Conservation (phyloP, 1,284 basidiomycete species). For the Cryptococcus wingfieldii region DNA sequence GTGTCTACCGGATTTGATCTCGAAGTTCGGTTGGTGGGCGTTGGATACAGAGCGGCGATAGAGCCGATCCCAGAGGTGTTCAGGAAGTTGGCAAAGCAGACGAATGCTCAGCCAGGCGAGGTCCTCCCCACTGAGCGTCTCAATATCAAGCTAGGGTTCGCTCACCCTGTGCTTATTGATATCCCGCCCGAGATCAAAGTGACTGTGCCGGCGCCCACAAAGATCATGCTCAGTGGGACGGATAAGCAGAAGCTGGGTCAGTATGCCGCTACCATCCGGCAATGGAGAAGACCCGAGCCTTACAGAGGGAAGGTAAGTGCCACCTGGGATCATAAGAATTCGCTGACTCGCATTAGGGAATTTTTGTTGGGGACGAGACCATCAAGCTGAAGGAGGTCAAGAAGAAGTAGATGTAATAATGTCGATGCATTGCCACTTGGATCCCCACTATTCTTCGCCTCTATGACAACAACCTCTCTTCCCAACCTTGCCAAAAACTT, state of each 20-base stretch:
- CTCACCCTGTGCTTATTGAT: conserved; percentile 77
- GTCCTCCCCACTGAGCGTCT: conserved; percentile 49
- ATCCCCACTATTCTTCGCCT: no score
- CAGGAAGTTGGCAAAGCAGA: conserved; percentile 31
- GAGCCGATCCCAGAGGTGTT: conserved; percentile 69
- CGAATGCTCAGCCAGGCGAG: conserved; percentile 25
- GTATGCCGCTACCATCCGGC: conserved; percentile 81
- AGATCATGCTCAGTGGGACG: conserved; percentile 53
- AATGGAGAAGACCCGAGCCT: conserved; percentile 85
- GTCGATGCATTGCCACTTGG: conserved; percentile 12
- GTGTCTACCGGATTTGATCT: conserved; percentile 83
- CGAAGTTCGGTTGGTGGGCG: conserved; percentile 83
- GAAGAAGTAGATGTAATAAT: conserved; percentile 69
- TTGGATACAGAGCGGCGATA: conserved; percentile 84
- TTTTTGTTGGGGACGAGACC: conserved; percentile 85
- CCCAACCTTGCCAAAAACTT: conserved; percentile 30
- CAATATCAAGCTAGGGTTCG: conserved; percentile 86
- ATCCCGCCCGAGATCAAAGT: conserved; percentile 75
- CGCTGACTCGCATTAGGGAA: conserved; percentile 57
- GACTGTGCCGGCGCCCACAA: conserved; percentile 51
- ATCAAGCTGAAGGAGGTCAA: conserved; percentile 86
- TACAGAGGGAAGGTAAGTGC: conserved; percentile 88
- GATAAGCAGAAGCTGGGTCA: conserved; percentile 66
- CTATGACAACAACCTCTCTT: conserved; percentile 4
- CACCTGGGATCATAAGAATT: not conserved